phyloP scores from a whole-genome alignment of 1,284 basidiomycete species.

The Neonothopanus nambi region DNA sequence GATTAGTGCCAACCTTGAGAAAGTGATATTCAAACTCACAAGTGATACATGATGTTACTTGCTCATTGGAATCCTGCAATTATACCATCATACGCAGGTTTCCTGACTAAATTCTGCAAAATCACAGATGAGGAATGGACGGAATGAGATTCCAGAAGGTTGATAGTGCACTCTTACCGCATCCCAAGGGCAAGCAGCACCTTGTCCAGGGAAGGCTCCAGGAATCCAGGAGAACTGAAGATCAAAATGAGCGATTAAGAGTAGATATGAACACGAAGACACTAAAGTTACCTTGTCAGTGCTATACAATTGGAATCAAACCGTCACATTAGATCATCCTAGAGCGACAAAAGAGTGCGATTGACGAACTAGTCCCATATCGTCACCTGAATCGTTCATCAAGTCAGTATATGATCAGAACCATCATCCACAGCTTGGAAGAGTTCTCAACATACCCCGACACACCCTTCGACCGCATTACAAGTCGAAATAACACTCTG shows the following conservation, averaged over 20 bases:
- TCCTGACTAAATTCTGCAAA: conserved; percentile 35
- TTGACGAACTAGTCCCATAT: conserved; percentile 42
- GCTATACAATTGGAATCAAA: background rate
- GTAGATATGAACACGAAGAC: background rate
- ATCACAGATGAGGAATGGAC: background rate
- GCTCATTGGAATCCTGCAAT: conserved; percentile 29
- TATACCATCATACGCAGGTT: conserved; percentile 44
- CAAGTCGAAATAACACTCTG: conserved; percentile 46
- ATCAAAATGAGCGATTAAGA: background rate
- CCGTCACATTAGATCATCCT: background rate
- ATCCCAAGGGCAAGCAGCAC: conserved; percentile 36
- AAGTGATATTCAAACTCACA: no score
- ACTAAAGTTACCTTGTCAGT: conserved; percentile 12
- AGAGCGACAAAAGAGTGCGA: background rate
- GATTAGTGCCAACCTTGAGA: no score
- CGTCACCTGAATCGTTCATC: conserved; percentile 30
- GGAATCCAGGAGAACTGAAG: conserved; percentile 35
- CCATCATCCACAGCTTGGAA: background rate
- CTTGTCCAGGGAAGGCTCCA: conserved; percentile 34
- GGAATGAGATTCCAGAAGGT: background rate
- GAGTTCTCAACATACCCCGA: conserved; percentile 31
- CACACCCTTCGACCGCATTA: conserved; percentile 39
- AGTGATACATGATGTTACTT: no score
- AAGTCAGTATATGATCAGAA: background rate
- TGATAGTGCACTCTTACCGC: conserved; percentile 18